Base-by-base conservation (phyloP, 1,284 basidiomycete species). In the Trametes hirsuta region DNA sequence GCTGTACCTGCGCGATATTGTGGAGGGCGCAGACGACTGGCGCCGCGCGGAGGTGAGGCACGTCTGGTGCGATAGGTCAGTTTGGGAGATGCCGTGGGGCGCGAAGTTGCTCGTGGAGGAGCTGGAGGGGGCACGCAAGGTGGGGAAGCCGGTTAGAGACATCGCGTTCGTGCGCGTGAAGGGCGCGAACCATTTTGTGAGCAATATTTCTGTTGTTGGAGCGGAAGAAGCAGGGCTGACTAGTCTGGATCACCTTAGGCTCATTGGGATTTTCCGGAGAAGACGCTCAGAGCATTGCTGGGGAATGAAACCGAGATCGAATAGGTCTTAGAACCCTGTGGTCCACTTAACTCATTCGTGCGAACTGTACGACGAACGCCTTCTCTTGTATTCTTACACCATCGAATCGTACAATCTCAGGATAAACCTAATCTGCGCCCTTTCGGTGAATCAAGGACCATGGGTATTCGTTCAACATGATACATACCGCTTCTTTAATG, bases 161-260 rank as follows among this genome's bases (percentile, higher is more conserved):
- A 46, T 63, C 9, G 12, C 30, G 12, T 50, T 55, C 25, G 50
- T 56, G 35, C 54, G 61, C 22, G 49, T 56, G 40, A 37, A 42
- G 35, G 61, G 58, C n/a, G 58, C 49, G 37, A 63, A 59, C 12
- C 61, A 57, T 15, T 56, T 59, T 30, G 61, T 63, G 54, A 58
- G 59, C 55, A 15, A 25, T 36, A 6, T n/a, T 10, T 24, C 5
- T 4, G 47, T 11, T 22, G 35, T 15, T 39, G n/a, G 47, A 22
- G 39, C 1, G 36, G 8, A 2, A 15, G 15, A 3, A 9, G 18
- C 6, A 3, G 45, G 30, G 22, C 12, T 25, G 35, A 37, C 18
- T 11, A 14, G 1, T 21, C 30, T 40, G 11, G 14, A 4, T 4
- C 8, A 12, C 25, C 30, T 1, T 6, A 55, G 54, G 54, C 54